These are phyloP conservation scores for Purshia tridentata DNA, from an alignment of 306 rosid genomes.

Conservation along the genomic window DNA sequence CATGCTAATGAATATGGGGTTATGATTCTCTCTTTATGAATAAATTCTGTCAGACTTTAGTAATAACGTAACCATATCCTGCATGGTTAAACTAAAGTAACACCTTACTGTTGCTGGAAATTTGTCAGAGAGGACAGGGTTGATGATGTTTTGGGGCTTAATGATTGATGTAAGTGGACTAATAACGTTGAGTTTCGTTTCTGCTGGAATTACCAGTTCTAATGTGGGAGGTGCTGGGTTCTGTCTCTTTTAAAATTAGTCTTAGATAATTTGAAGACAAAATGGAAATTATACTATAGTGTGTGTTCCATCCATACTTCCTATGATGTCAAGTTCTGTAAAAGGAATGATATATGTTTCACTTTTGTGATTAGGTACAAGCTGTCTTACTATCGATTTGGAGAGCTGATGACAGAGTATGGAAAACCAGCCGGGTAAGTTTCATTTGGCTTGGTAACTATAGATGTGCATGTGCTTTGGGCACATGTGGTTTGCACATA, in stretches of 20 bases:
- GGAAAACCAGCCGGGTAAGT: conserved; percentile 98
- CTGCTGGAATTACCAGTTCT: background rate
- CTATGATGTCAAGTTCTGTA: background rate
- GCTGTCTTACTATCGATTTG: conserved; percentile 90
- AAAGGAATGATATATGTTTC: background rate
- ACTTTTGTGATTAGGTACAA: conserved; percentile 69
- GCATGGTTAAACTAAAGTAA: background rate
- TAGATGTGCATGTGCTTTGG: background rate
- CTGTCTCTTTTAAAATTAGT: background rate
- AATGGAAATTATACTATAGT: conserved; percentile 5
- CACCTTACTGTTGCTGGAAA: background rate
- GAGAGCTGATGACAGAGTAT: conserved; percentile 95
- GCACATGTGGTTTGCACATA: no score
- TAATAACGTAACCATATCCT: background rate
- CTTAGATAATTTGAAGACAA: background rate
- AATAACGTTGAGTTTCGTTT: background rate
- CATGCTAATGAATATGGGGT: background rate
- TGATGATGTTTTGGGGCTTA: conserved; percentile 3
- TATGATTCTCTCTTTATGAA: background rate
- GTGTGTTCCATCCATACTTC: background rate
- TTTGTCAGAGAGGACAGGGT: background rate
- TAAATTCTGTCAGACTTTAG: background rate
- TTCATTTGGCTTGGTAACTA: conserved; percentile 8
- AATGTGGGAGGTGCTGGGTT: background rate
- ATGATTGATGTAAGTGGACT: background rate